Conservation (phyloP, 1,284 basidiomycete genomes). For the Lentinula novae-zelandiae region DNA sequence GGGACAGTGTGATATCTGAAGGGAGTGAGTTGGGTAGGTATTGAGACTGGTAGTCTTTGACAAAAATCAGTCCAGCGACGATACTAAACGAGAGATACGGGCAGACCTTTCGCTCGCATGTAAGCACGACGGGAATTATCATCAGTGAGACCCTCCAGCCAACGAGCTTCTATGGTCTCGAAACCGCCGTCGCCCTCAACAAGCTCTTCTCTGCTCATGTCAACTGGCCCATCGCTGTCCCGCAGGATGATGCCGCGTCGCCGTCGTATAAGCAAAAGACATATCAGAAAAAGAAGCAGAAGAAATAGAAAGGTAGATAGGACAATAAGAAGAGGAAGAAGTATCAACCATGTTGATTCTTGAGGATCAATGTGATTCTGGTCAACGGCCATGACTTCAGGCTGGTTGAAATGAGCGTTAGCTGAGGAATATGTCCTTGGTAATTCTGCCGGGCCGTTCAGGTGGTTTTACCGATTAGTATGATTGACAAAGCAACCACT, state of each 20-base stretch:
- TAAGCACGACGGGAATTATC: slow-evolving; percentile 70
- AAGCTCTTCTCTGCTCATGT: slow-evolving; percentile 88
- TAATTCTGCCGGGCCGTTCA: background rate
- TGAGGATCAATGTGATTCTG: background rate
- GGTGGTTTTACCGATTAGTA: background rate
- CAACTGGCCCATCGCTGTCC: slow-evolving; percentile 90
- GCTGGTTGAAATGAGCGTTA: background rate
- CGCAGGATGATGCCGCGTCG: slow-evolving; percentile 79
- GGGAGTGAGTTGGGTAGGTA: slow-evolving; percentile 91
- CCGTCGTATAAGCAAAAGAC: slow-evolving; percentile 78
- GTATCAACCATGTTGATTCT: slow-evolving; percentile 63
- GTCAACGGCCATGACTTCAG: background rate
- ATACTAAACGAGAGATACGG: slow-evolving; percentile 9
- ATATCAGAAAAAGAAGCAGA: slow-evolving; percentile 85
- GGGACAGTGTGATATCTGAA: slow-evolving; percentile 94
- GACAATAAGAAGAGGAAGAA: slow-evolving; percentile 89
- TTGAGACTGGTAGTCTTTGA: slow-evolving; percentile 83
- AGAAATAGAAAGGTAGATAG: slow-evolving; percentile 91
- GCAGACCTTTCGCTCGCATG: slow-evolving; percentile 82
- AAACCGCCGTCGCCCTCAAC: slow-evolving; percentile 90
- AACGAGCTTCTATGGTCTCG: slow-evolving; percentile 86
- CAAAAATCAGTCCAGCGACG: slow-evolving; percentile 9
- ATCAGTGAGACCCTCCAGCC: slow-evolving; percentile 81
- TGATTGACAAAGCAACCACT: background rate
- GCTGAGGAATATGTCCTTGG: background rate